phyloP scores from a whole-genome alignment of 2,329 filamentous ascomycete genomes.

The Aureobasidium lini region DNA sequence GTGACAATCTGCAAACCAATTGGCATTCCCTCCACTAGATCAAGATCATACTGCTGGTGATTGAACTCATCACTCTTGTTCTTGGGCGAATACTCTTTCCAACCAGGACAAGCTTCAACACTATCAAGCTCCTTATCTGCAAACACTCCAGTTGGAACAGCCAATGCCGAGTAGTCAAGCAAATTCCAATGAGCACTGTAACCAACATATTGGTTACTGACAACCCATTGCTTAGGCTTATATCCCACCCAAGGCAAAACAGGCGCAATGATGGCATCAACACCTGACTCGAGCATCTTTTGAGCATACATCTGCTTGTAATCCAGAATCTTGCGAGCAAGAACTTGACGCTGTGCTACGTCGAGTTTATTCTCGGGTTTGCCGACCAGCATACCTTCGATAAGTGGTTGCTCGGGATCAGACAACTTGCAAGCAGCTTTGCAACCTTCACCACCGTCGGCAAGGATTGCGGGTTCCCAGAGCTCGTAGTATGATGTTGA shows the following conservation, averaged over 20 bases:
- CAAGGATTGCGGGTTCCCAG: constrained; percentile 4
- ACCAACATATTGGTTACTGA: constrained; percentile 52
- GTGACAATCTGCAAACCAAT: neutral
- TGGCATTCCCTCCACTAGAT: constrained; percentile 8
- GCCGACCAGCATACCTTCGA: constrained; percentile 20
- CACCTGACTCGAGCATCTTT: constrained; percentile 32
- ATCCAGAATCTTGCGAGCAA: constrained; percentile 19
- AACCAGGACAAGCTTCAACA: neutral
- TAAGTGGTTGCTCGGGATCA: constrained; percentile 3
- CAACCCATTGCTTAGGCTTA: constrained; percentile 30
- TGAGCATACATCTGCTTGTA: constrained; percentile 5
- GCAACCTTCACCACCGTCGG: constrained; percentile 8
- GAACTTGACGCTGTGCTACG: constrained; percentile 37
- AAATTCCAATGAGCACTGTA: constrained; percentile 46
- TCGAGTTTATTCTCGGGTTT: constrained; percentile 43
- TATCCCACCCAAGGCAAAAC: constrained; percentile 49
- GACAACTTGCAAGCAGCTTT: neutral
- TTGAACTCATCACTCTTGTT: constrained; percentile 9
- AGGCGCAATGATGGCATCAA: constrained; percentile 58
- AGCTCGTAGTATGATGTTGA: constrained; percentile 1
- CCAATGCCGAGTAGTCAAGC: constrained; percentile 45
- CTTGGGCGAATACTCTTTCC: neutral
- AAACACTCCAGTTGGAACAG: constrained; percentile 9
- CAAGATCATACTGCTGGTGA: neutral
- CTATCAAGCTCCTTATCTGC: neutral